A percentile compares a stretch with the other conserved stretches of the same genome.
Conservation (phyloP, 1,284 basidiomycete species). For the Malassezia caprae region DNA sequence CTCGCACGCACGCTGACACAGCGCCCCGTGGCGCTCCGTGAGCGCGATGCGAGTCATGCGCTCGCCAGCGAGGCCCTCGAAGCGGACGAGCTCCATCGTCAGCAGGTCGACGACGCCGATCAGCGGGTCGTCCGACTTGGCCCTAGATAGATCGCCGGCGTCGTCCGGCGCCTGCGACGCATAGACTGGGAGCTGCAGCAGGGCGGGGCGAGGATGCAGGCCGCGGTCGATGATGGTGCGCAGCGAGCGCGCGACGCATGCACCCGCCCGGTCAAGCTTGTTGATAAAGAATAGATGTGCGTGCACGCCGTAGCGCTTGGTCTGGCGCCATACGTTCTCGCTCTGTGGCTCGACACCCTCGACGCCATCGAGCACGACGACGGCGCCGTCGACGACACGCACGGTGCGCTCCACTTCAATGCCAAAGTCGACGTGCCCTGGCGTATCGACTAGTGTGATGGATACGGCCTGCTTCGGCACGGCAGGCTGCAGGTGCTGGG, state of each 20-base stretch:
- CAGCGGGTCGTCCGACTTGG: conserved; percentile 65
- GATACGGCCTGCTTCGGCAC: conserved; percentile 49
- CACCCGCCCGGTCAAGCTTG: conserved; percentile 74
- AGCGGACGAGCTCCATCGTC: conserved; percentile 25
- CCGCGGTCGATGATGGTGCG: conserved; percentile 59
- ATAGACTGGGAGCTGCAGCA: conserved; percentile 62
- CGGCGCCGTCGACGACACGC: conserved; percentile 75
- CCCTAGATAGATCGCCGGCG: conserved; percentile 55
- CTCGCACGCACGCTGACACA: conserved; percentile 58
- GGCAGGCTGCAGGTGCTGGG: not conserved
- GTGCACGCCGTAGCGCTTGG: conserved; percentile 66
- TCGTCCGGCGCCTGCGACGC: conserved; percentile 58
- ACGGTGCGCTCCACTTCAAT: conserved; percentile 89
- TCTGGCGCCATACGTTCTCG: conserved; percentile 72
- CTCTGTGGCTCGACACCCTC: conserved; percentile 86
- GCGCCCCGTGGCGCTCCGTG: conserved; percentile 37
- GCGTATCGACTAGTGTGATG: conserved; percentile 79
- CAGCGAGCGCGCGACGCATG: conserved; percentile 63
- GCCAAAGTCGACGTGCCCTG: conserved; percentile 83
- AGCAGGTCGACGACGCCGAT: conserved; percentile 50
- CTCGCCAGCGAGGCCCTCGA: conserved; percentile 36
- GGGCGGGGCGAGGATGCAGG: conserved; percentile 64
- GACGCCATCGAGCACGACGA: conserved; percentile 76
- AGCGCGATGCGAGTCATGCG: conserved; percentile 17
- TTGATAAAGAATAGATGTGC: conserved; percentile 73